Conservation (phyloP, 2,329 filamentous ascomycete genomes). For the Hymenoscyphus repandus region DNA sequence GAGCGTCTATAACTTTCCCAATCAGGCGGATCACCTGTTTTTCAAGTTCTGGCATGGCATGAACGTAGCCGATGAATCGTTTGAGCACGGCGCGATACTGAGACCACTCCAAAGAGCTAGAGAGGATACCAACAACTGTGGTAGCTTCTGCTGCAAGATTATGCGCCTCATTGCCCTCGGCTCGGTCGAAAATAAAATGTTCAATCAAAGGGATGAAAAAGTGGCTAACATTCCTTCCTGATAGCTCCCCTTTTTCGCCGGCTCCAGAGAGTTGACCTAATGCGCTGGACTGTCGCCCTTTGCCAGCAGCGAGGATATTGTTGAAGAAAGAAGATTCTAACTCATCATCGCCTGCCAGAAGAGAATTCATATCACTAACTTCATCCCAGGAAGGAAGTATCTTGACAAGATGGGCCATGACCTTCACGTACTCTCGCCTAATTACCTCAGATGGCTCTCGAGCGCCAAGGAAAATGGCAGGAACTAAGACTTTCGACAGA, state of each 20-base stretch:
- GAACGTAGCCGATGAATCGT: slow-evolving; percentile 77
- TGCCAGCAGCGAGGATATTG: slow-evolving; percentile 86
- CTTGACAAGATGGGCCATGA: slow-evolving; percentile 74
- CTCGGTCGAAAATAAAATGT: slow-evolving; percentile 84
- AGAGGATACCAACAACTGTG: slow-evolving; percentile 70
- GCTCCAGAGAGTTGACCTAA: slow-evolving; percentile 69
- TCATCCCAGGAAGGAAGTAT: slow-evolving; percentile 63
- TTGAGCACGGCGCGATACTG: slow-evolving; percentile 83
- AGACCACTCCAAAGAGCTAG: slow-evolving; percentile 77
- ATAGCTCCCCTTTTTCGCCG: slow-evolving; percentile 58
- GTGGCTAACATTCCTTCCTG: slow-evolving; percentile 73
- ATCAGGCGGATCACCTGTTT: slow-evolving; percentile 82
- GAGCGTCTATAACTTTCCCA: slow-evolving; percentile 72
- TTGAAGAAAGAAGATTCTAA: slow-evolving; percentile 73
- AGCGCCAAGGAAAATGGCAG: slow-evolving; percentile 70
- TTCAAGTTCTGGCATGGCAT: slow-evolving; percentile 73
- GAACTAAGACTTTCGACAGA: slow-evolving; percentile 61
- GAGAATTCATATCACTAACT: slow-evolving; percentile 66
- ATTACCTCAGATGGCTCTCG: slow-evolving; percentile 78
- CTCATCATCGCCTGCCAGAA: slow-evolving; percentile 61
- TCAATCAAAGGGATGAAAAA: slow-evolving; percentile 90
- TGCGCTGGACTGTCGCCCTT: slow-evolving; percentile 78
- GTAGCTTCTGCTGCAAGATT: slow-evolving; percentile 83
- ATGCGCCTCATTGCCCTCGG: slow-evolving; percentile 69
- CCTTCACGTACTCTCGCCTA: slow-evolving; percentile 72